A percentile compares a stretch with the other conserved stretches of the same genome.
These are phyloP conservation scores for Komagataella pastoris DNA, from an alignment of 805 yeast genomes.

Conservation along the genomic window DNA sequence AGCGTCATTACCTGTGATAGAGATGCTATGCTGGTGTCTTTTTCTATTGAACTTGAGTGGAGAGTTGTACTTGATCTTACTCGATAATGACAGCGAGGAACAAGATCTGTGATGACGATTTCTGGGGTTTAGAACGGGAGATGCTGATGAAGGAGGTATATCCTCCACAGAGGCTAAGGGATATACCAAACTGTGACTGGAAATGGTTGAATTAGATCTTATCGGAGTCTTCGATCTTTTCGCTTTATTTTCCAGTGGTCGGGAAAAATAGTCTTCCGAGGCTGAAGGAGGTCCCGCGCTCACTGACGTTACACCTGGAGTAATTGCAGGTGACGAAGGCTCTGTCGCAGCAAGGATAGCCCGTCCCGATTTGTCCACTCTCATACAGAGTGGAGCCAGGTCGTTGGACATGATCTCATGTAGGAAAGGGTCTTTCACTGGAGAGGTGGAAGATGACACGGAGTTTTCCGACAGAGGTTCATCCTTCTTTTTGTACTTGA, in stretches of 20 bases:
- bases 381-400: neutral
- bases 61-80: neutral
- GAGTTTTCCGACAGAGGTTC: neutral
- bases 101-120: neutral
- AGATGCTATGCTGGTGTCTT: neutral
- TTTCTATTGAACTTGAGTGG: neutral
- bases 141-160: neutral
- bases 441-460: neutral
- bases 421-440: neutral
- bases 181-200: neutral
- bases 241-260: neutral
- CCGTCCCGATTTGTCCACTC: neutral
- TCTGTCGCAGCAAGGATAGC: neutral
- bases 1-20: neutral
- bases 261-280: neutral
- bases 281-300: neutral
- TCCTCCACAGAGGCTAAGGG: neutral
- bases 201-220: neutral
- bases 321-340: neutral
- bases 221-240: neutral
- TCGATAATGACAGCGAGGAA: neutral
- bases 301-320: neutral
- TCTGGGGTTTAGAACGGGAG: neutral
- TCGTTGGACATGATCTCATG: neutral
- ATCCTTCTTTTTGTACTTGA: constrained; percentile 1